Percentiles rank a stretch among this genome's conserved stretches.
Evolutionary conservation across 176 grass and related monocot genomes (phyloP).

Genomic region (Aegilops bicornis): DNA sequence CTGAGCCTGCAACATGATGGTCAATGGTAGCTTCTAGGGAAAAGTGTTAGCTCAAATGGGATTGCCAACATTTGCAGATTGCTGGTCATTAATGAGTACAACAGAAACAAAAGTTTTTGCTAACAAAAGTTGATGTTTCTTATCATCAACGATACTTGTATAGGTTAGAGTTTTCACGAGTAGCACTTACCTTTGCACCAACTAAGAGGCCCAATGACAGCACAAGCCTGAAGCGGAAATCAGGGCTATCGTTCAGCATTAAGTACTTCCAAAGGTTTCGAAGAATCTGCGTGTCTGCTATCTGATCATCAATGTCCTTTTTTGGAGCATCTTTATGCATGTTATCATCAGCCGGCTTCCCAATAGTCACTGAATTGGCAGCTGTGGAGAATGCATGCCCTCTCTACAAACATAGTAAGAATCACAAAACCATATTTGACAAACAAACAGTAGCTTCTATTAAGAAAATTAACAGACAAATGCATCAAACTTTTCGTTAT

Average conservation of each 20-base stretch:
- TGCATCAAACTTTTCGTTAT: neutral
- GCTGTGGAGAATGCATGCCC: constrained; percentile 79
- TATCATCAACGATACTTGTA: neutral
- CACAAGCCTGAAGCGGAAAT: constrained; percentile 85
- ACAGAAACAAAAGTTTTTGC: constrained; percentile 6
- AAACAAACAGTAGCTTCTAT: neutral
- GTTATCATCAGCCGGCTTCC: constrained; percentile 53
- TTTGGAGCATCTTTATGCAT: constrained; percentile 42
- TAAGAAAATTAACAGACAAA: constrained; percentile 16
- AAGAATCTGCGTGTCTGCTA: constrained; percentile 80
- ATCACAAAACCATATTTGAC: constrained; percentile 23
- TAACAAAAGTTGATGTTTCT: neutral
- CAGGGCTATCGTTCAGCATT: constrained; percentile 70
- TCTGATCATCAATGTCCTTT: constrained; percentile 69
- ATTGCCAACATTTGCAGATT: neutral
- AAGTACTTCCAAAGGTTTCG: constrained; percentile 80
- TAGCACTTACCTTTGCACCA: constrained; percentile 80
- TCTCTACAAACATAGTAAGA: constrained; percentile 46
- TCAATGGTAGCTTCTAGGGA: constrained; percentile 6
- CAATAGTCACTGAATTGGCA: constrained; percentile 44
- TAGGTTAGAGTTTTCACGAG: neutral
- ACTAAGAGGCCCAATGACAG: constrained; percentile 79
- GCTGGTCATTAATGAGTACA: neutral
- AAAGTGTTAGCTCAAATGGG: neutral
- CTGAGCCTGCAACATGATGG: neutral